A percentile compares a stretch with the other conserved stretches of the same genome.
phyloP scores from a whole-genome alignment of 83 land plant species.

The Picea abies region DNA sequence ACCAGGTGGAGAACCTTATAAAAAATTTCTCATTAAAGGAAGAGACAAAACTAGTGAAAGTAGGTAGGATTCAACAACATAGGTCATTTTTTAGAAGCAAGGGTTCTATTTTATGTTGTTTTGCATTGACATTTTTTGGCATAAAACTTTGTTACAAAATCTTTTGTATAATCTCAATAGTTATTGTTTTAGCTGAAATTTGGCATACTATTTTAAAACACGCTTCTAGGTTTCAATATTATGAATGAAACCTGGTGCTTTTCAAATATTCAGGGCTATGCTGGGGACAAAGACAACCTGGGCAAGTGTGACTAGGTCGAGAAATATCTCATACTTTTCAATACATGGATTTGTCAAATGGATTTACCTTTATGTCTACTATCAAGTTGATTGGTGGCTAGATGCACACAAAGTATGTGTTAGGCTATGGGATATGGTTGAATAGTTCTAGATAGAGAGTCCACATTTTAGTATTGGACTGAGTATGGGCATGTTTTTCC shows the following conservation, averaged over 20 bases:
- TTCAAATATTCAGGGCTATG: constrained; percentile 38
- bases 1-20: no score
- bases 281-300: no score
- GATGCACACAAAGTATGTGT: background rate
- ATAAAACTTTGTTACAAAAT: no score
- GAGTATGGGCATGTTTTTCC: constrained; percentile 74
- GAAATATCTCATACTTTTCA: no score
- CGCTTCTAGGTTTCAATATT: background rate
- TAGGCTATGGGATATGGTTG: background rate
- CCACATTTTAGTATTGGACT: constrained; percentile 24
- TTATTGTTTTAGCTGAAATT: background rate
- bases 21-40: no score
- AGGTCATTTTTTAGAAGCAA: background rate
- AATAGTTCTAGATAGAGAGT: background rate
- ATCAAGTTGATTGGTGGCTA: background rate
- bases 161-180: no score
- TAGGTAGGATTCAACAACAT: no score
- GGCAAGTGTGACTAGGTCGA: no score
- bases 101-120: background rate
- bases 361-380: background rate
- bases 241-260: background rate
- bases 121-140: background rate
- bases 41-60: no score
- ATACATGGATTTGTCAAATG: no score
- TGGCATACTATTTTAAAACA: background rate